These are phyloP conservation scores for Termitomyces sp. DNA, from an alignment of 768 basidiomycete species.

Conservation along the genomic window DNA sequence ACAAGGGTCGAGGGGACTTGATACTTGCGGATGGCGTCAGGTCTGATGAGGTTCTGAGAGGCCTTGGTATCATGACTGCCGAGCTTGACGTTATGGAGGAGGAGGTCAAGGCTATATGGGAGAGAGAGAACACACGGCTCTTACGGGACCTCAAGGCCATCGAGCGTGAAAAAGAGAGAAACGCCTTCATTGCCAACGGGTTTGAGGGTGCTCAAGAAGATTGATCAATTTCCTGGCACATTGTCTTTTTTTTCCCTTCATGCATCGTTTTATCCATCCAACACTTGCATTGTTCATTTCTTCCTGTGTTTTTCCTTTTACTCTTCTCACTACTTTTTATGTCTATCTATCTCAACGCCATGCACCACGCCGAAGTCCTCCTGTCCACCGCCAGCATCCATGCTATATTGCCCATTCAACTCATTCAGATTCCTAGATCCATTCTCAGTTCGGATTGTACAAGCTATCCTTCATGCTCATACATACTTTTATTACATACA, in stretches of 20 bases:
- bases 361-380: conserved; percentile 10
- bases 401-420: conserved; percentile 2
- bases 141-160: conserved; percentile 35
- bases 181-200: conserved; percentile 4
- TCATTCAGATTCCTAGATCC: conserved; percentile 7
- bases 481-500: conserved; percentile 1
- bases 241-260: conserved; percentile 1
- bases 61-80: conserved; percentile 44
- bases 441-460: conserved; percentile 9
- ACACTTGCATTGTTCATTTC: conserved; percentile 7
- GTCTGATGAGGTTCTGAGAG: conserved; percentile 64
- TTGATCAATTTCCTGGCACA: background rate
- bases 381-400: background rate
- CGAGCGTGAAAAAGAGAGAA: conserved; percentile 13
- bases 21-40: conserved; percentile 57
- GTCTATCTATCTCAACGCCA: conserved; percentile 12
- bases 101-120: conserved; percentile 48
- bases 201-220: conserved; percentile 17
- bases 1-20: conserved; percentile 42
- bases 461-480: conserved; percentile 5
- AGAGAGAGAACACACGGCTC: conserved; percentile 41
- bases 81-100: conserved; percentile 38
- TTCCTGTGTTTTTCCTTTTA: conserved; percentile 1
- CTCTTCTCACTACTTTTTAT: conserved; percentile 7
- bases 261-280: background rate